Conservation (phyloP, 495 filamentous ascomycete genomes). For the Aspergillus sclerotioniger region DNA sequence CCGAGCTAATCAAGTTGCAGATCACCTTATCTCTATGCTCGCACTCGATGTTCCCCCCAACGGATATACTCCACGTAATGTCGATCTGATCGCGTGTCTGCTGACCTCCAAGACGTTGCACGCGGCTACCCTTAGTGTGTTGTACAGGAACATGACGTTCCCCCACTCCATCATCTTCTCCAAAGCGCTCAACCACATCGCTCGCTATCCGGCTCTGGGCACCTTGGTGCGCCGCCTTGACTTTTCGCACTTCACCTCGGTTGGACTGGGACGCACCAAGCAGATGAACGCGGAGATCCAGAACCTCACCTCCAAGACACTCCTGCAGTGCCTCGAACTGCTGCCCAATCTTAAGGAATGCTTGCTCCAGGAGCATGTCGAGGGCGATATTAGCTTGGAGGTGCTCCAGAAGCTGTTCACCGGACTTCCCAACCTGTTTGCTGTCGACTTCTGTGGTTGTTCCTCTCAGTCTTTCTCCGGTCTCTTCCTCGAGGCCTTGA, state of each 20-base stretch:
- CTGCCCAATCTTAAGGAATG: conserved; percentile 79
- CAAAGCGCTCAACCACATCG: conserved; percentile 74
- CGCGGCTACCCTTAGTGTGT: conserved; percentile 69
- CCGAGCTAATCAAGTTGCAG: conserved; percentile 35
- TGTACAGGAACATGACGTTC: conserved; percentile 82
- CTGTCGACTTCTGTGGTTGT: conserved; percentile 78
- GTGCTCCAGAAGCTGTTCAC: conserved; percentile 72
- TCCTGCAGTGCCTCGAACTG: conserved; percentile 72
- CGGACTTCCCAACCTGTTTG: conserved; percentile 63
- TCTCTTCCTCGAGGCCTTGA: conserved; percentile 52
- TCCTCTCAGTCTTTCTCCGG: conserved; percentile 68
- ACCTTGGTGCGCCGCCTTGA: conserved; percentile 79
- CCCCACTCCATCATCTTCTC: conserved; percentile 84
- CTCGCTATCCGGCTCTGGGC: conserved; percentile 66
- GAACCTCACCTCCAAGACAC: conserved; percentile 75
- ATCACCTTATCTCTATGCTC: conserved; percentile 72
- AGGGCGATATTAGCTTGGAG: conserved; percentile 68
- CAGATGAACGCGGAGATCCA: conserved; percentile 77
- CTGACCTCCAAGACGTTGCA: conserved; percentile 75
- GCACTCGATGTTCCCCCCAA: conserved; percentile 75
- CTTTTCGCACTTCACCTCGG: conserved; percentile 86
- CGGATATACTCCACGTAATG: conserved; percentile 74
- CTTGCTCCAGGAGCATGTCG: conserved; percentile 77
- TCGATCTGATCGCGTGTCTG: conserved; percentile 76
- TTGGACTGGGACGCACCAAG: conserved; percentile 74